Base-by-base conservation (phyloP, 257 asterid species). In the Scutellaria galericulata region DNA sequence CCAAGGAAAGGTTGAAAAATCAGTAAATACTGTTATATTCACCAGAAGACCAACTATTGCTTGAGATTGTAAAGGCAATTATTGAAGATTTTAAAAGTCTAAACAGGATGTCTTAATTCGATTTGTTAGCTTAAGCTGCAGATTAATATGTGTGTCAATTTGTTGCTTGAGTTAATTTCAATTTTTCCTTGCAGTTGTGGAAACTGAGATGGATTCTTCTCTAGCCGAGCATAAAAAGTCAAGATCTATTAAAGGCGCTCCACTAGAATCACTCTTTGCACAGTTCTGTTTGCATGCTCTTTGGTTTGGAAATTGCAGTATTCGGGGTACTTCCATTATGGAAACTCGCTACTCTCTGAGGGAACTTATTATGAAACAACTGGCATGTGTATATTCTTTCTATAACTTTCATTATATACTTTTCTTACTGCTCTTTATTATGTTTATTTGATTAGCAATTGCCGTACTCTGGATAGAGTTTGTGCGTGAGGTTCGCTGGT, bases 381-480 rank as follows among this genome's bases (percentile, higher is more conserved):
- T 58, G 39, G 39, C 68, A 46, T 27, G 48, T 59, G 0, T 66
- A 44, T 63, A 2, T 46, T 55, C 12, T 56, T 71, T 48, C 9
- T 54, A 14, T 11, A 24, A 20, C 70, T 76, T 41, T 59, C 52
- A 72, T 46, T 64, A 52, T 14, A 50, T 54, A 42, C 42, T 24
- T 7, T 53, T 70, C 64, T 75, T 45, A 70, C 53, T 72, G 46
- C 57, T 42, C 46, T 57, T 56, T 72, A 40, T 64, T 35, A 12
- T 70, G 24, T 73, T 67, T 61, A 24, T 81, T 60, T 77, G 47
- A 66, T 82, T 80, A 92, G 98, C 98, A 58, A 88, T 90, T 79
- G 88, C 96, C 14, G 92, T 90, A 66, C 93, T 92, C 71, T 92
- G 98, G 98, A 90, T 92, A 77, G 98, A 92, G 87, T 92, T 90